A percentile compares a stretch with the other conserved stretches of the same genome.
phyloP scores from a whole-genome alignment of 2,329 filamentous ascomycete species.

The Colletotrichum sp. region DNA sequence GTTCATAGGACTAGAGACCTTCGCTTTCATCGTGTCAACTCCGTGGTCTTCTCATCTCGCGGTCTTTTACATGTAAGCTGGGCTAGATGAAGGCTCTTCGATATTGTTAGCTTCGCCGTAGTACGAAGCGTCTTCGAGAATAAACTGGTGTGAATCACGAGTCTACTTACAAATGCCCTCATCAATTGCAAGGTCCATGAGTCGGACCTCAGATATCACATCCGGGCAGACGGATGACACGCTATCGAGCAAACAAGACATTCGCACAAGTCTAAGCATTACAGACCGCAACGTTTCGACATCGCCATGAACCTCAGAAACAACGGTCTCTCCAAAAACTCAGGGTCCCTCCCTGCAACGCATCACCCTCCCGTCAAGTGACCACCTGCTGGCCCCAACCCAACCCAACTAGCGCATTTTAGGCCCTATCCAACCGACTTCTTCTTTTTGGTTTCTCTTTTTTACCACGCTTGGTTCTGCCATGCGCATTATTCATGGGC shows the following conservation, averaged over 20 bases:
- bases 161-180: no score
- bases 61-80: no score
- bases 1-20: no score
- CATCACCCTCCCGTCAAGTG: not conserved
- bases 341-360: not conserved
- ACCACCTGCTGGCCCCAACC: not conserved
- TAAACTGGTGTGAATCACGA: no score
- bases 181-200: no score
- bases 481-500: conserved; percentile 4
- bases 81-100: no score
- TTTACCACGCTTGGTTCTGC: not conserved
- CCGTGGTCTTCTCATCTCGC: no score
- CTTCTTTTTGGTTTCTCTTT: not conserved
- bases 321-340: not conserved
- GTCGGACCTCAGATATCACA: not conserved
- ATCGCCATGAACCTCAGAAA: not conserved
- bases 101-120: no score
- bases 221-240: not conserved
- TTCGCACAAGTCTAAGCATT: not conserved
- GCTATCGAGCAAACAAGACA: not conserved
- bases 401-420: not conserved
- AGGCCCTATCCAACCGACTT: not conserved
- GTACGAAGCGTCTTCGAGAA: no score
- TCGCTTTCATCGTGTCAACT: no score
- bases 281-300: not conserved